A percentile compares a stretch with the other conserved stretches of the same genome.
phyloP scores from a whole-genome alignment of 257 asterid genomes.

The Solanum corneliomulleri region DNA sequence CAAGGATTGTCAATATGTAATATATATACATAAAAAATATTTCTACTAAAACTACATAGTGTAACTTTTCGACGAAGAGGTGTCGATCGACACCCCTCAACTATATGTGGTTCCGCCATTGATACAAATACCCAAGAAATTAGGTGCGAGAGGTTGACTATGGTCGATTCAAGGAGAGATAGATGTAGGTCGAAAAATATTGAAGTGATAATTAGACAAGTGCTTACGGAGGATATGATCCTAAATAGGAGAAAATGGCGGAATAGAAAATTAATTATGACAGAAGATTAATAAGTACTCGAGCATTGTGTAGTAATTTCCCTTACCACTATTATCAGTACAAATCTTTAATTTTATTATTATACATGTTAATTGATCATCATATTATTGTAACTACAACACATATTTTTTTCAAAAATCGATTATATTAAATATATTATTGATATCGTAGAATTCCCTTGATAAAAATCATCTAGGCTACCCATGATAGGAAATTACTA shows the following conservation, averaged over 20 bases:
- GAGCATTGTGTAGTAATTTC: background rate
- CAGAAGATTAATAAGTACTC: background rate
- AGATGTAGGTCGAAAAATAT: background rate
- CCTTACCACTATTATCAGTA: background rate
- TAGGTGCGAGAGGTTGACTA: background rate
- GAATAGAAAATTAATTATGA: background rate
- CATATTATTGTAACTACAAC: background rate
- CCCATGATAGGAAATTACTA: background rate
- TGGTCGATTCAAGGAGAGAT: background rate
- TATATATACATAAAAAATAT: too few relatives aligned
- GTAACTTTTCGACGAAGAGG: too few relatives aligned
- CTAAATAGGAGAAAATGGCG: rapidly evolving
- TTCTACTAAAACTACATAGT: too few relatives aligned
- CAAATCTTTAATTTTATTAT: background rate
- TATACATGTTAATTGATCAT: background rate
- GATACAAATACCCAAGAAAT: background rate
- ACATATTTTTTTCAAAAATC: too few relatives aligned
- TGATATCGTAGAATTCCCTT: background rate
- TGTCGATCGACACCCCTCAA: too few relatives aligned
- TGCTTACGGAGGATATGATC: background rate
- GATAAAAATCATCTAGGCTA: background rate
- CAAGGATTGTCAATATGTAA: too few relatives aligned
- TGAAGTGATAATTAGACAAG: background rate
- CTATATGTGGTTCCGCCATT: too few relatives aligned
- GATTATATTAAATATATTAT: too few relatives aligned